phyloP scores from a whole-genome alignment of 2,329 filamentous ascomycete genomes.

The Exophiala phaeomuriformis region DNA sequence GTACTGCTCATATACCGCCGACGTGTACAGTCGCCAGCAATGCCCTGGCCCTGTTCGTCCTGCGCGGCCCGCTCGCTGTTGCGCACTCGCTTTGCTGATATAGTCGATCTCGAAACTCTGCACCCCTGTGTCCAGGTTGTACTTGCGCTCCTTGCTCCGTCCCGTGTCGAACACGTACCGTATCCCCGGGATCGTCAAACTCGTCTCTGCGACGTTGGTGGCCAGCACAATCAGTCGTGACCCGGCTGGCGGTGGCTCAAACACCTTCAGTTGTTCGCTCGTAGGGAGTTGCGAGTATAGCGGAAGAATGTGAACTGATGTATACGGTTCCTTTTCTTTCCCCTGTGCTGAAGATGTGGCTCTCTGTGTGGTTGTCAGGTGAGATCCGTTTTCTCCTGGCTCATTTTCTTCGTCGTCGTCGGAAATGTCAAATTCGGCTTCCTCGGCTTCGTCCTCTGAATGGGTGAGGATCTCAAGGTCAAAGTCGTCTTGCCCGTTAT shows the following conservation, averaged over 20 bases:
- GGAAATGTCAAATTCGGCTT: constrained; percentile 54
- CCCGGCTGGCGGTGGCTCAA: constrained; percentile 74
- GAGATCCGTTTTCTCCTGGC: not conserved
- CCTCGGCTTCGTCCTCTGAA: constrained; percentile 49
- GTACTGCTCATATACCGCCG: constrained; percentile 80
- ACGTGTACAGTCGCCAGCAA: constrained; percentile 91
- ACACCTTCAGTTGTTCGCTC: constrained; percentile 82
- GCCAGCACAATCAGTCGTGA: constrained; percentile 81
- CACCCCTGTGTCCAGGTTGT: constrained; percentile 79
- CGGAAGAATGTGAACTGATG: constrained; percentile 78
- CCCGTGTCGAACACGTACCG: constrained; percentile 95
- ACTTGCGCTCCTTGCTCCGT: constrained; percentile 83
- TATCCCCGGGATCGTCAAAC: constrained; percentile 90
- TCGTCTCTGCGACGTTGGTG: constrained; percentile 95
- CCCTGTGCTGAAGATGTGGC: not conserved
- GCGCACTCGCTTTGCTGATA: constrained; percentile 96
- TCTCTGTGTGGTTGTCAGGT: not conserved
- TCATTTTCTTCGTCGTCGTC: constrained; percentile 57
- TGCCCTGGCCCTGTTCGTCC: constrained; percentile 93
- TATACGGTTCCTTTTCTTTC: constrained; percentile 46
- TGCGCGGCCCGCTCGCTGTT: constrained; percentile 84
- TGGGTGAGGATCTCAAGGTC: constrained; percentile 55
- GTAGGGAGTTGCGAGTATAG: constrained; percentile 89
- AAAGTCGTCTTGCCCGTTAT: constrained; percentile 46
- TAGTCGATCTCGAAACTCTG: constrained; percentile 93